These are phyloP conservation scores for Pyrenophora seminiperda DNA, from an alignment of 2,329 filamentous ascomycete genomes.

Conservation along the genomic window DNA sequence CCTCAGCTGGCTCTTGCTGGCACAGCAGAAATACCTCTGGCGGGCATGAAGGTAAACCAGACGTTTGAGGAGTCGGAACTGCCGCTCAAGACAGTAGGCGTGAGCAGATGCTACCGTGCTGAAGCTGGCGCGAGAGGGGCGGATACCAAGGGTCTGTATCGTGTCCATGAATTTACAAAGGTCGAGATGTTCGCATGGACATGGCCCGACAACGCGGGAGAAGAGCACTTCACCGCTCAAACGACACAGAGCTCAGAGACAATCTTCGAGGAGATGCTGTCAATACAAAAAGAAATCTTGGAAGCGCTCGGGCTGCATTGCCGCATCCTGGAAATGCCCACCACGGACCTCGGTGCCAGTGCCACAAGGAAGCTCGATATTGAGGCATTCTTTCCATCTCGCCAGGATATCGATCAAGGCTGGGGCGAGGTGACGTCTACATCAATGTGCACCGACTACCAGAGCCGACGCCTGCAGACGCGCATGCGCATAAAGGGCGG, in stretches of 20 bases:
- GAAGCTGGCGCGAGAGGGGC: slow-evolving; percentile 90
- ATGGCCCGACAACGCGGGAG: slow-evolving; percentile 55
- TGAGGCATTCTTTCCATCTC: slow-evolving; percentile 89
- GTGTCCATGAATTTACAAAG: slow-evolving; percentile 98
- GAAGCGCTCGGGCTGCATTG: slow-evolving; percentile 77
- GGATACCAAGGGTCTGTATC: slow-evolving; percentile 92
- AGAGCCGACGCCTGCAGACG: slow-evolving; percentile 80
- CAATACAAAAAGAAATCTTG: slow-evolving; percentile 85
- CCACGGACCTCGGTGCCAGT: slow-evolving; percentile 83
- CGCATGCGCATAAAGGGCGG: slow-evolving; percentile 61
- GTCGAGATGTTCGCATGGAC: slow-evolving; percentile 98
- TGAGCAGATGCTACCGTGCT: slow-evolving; percentile 91
- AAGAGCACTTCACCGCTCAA: slow-evolving; percentile 41
- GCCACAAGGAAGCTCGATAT: slow-evolving; percentile 89
- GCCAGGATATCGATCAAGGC: slow-evolving; percentile 67
- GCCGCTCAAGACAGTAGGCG: slow-evolving; percentile 79
- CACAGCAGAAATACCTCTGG: slow-evolving; percentile 93
- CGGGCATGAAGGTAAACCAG: slow-evolving; percentile 81
- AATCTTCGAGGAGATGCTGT: slow-evolving; percentile 83
- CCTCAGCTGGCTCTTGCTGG: slow-evolving; percentile 79
- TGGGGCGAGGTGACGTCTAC: slow-evolving; percentile 95
- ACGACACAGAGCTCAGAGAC: slow-evolving; percentile 54
- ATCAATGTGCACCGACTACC: slow-evolving; percentile 93
- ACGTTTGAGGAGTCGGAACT: slow-evolving; percentile 68
- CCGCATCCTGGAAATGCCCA: slow-evolving; percentile 91